Evolutionary conservation across 306 rosid species (phyloP).

Genomic region (Lablab purpureus): DNA sequence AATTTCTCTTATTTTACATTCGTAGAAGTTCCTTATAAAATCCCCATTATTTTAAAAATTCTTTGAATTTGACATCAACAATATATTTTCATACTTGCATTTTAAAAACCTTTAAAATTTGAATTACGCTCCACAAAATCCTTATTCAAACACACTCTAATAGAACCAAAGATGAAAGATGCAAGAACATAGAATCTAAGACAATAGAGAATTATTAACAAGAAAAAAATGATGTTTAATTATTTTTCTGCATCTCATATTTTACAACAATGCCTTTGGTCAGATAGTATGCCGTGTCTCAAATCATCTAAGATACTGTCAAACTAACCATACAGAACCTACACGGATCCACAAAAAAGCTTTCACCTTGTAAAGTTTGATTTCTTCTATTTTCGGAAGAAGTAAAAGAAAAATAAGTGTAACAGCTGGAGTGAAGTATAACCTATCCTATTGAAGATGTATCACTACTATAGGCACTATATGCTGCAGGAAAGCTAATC

Average conservation of each 20-base stretch:
- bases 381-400: neutral
- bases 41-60: neutral
- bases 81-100: neutral
- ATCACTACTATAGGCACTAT: conserved; percentile 32
- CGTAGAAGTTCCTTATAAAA: neutral
- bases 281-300: conserved; percentile 27
- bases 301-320: conserved; percentile 1
- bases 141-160: neutral
- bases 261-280: conserved; percentile 38
- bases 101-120: neutral
- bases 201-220: neutral
- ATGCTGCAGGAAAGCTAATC: conserved; percentile 32
- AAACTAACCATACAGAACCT: conserved; percentile 36
- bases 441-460: conserved; percentile 46
- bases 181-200: neutral
- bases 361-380: conserved; percentile 28
- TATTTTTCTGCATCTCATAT: conserved; percentile 40
- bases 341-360: conserved; percentile 12
- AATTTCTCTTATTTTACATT: neutral
- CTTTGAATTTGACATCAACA: conserved; percentile 10
- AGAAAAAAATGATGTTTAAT: conserved; percentile 20
- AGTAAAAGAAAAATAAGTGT: neutral
- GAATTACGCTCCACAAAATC: neutral
- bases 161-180: neutral
- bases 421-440: conserved; percentile 28